Evolutionary conservation across 164 flowering plant species (phyloP), one percentile per base, ranked within the genome.

Genomic region (Taxillus chinensis): DNA sequence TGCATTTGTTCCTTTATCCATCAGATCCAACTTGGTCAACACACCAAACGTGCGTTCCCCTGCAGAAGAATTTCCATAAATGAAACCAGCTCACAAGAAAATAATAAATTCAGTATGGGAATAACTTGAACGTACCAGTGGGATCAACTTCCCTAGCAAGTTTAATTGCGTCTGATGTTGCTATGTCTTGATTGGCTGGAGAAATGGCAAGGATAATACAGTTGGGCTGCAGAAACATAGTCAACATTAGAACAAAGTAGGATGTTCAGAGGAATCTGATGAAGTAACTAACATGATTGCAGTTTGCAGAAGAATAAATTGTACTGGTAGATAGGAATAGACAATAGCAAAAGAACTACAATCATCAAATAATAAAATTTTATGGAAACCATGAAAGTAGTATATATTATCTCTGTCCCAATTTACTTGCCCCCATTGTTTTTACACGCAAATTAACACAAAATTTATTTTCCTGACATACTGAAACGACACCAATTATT

Each of bases 31-130:
- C 74, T 86, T 86, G 27, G 92, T 86, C 70, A 86, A 64, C 52
- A 86, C 92, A 2, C 92, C 92, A 78, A 86, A 84, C 53, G 92
- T 86, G 51, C 92, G 71, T 41, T 84, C 92, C 57, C 92, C 92
- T 86, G 71, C 3, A 13, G 15, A 16, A 7, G 40, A 65, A 46
- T 15, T 5, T 9, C 43, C 37, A 37, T 45, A 55, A 9, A 7
- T 2, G 37, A 45, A 64, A 27, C 41, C 6, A 39, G 38, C 3
- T 0, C 27, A 45, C 27, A 39, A n/a, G 43, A 15, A 7, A 57
- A 4, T 14, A 8, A 3, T 6, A 43, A 9, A 4, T 5, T 3
- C 5, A 14, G 37, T 17, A 54, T 54, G 57, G 3, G 17, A 5
- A 54, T 27, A 17, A 9, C 15, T 11, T 13, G 27, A 43, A 38